phyloP scores from a whole-genome alignment of 2,329 filamentous ascomycete genomes.

The Rhinocladiella similis region DNA sequence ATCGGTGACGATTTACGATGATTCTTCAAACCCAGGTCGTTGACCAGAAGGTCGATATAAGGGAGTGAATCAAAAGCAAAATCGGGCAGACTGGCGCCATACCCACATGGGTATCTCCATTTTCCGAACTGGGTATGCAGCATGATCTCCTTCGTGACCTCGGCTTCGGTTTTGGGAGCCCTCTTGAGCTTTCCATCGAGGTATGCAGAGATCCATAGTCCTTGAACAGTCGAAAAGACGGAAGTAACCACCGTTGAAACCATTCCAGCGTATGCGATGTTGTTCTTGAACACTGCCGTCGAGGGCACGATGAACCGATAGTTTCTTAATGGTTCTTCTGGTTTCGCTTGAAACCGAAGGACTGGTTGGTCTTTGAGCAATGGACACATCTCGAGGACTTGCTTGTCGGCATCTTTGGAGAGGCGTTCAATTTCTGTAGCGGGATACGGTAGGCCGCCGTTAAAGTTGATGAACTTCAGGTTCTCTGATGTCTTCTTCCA shows the following conservation, averaged over 20 bases:
- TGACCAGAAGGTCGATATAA: slow-evolving; percentile 69
- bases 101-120: slow-evolving; percentile 67
- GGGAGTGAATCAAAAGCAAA: slow-evolving; percentile 75
- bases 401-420: slow-evolving; percentile 47
- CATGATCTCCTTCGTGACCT: slow-evolving; percentile 56
- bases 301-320: slow-evolving; percentile 48
- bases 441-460: slow-evolving; percentile 48
- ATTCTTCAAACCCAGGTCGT: slow-evolving; percentile 62
- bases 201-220: slow-evolving; percentile 66
- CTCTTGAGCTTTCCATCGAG: slow-evolving; percentile 53
- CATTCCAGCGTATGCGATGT: slow-evolving; percentile 51
- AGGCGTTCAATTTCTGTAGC: slow-evolving; percentile 36
- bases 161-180: slow-evolving; percentile 34
- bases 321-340: slow-evolving; percentile 41
- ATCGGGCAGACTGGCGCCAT: slow-evolving; percentile 63
- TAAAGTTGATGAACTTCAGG: slow-evolving; percentile 40
- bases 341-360: slow-evolving; percentile 16
- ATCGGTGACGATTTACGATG: slow-evolving; percentile 35
- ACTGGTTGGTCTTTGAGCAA: slow-evolving; percentile 47
- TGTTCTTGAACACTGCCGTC: slow-evolving; percentile 41
- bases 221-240: slow-evolving; percentile 47
- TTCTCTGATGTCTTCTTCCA: slow-evolving; percentile 51
- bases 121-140: slow-evolving; percentile 68
- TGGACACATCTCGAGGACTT: slow-evolving; percentile 54
- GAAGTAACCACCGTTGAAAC: slow-evolving; percentile 47